Base-by-base conservation (phyloP, 202 grass and related monocot species). In the Schoenoplectus tabernaemontani region DNA sequence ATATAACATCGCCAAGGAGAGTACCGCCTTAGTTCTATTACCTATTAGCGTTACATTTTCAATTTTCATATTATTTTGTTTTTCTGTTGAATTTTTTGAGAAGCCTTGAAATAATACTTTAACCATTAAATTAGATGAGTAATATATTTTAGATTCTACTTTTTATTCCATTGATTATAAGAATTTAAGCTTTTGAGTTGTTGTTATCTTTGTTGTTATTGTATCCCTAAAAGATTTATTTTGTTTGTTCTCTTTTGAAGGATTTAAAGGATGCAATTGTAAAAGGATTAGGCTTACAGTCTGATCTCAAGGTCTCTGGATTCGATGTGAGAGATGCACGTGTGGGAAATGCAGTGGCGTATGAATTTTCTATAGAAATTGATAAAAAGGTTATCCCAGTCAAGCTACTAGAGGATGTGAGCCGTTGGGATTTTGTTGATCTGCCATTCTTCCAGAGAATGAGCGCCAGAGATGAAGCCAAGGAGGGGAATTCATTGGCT, bases 311-410 rank as follows among this genome's bases (percentile, higher is more conserved):
- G 86, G 87, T 98, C 77, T 90, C 89, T 62, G 95, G 89, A 15
- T 94, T 98, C 57, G 95, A 94, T 62, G 86, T 87, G 84, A 64
- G 91, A 33, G 89, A 98, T 78, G 95, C 88, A 42, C 86, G 84
- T 67, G 95, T 98, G 50, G 91, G 91, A 19, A 89, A 94, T 20
- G 84, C 95, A 24, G 86, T 97, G 78, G 78, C 86, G 38, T 94
- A 92, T 79, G 95, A 97, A 87, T 90, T 92, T 81, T 87, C 82
- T 79, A 87, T 97, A 70, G 84, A 92, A 87, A 87, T 94, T 22
- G 95, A 88, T 59, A 83, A 76, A 85, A 89, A 87, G 84, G 72
- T 82, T 30, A 78, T 92, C 54, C 95, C 95, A 8, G 81, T 97
- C 87, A 93, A 89, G 15, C 87, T 97, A 23, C 85, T 92, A 30